Conservation (phyloP, 2,329 filamentous ascomycete genomes). For the Beauveria sp. region DNA sequence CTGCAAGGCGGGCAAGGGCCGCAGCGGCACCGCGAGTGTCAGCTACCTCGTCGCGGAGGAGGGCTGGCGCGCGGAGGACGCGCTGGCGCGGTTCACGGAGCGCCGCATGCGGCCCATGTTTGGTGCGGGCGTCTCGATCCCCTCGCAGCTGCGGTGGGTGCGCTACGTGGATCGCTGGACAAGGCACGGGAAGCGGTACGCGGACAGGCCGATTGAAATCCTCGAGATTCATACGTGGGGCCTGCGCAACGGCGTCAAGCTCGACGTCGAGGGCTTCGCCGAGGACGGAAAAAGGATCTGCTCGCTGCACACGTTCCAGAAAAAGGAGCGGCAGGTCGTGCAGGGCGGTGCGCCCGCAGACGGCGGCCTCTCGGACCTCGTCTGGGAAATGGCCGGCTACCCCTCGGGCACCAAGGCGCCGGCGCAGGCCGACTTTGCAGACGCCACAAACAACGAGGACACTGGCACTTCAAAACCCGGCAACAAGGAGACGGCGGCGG, state of each 20-base stretch:
- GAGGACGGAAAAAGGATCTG: constrained; percentile 88
- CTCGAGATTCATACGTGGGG: constrained; percentile 89
- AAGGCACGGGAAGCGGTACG: constrained; percentile 64
- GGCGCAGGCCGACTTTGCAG: constrained; percentile 26
- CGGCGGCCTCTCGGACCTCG: constrained; percentile 40
- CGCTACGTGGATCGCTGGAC: constrained; percentile 86
- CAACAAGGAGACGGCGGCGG: constrained; percentile 2
- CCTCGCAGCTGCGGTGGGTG: constrained; percentile 83
- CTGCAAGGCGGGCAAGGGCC: constrained; percentile 93
- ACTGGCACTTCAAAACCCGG: not conserved
- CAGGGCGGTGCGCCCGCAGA: constrained; percentile 47
- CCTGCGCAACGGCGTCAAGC: constrained; percentile 76
- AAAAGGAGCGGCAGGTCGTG: constrained; percentile 63
- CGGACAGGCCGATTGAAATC: constrained; percentile 77
- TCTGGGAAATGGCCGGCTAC: constrained; percentile 45
- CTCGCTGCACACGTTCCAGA: constrained; percentile 71
- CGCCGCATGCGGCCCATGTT: constrained; percentile 84
- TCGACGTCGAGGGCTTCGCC: constrained; percentile 75
- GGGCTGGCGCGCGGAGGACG: constrained; percentile 47
- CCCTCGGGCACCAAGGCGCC: constrained; percentile 27
- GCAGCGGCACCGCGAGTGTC: constrained; percentile 81
- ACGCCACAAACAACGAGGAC: constrained; percentile 20
- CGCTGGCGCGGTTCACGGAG: constrained; percentile 59
- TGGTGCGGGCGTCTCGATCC: constrained; percentile 84
- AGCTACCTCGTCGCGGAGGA: constrained; percentile 88